Conservation (phyloP, 352 stramenopile species). For the Globisporangium lucens region DNA sequence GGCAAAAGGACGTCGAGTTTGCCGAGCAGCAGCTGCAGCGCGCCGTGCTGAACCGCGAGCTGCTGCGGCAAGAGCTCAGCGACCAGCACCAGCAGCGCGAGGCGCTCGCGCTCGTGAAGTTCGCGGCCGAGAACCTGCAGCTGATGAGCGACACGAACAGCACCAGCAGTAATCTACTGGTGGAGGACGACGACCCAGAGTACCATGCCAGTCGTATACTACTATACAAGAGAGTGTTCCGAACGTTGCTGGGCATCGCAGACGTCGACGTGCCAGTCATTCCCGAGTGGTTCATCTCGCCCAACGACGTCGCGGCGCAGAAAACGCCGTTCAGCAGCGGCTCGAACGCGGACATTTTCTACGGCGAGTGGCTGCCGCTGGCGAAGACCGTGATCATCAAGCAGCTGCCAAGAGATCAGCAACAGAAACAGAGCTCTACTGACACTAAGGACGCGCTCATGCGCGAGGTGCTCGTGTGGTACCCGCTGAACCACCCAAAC, state of each 20-base stretch:
- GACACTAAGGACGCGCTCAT: conserved; percentile 20
- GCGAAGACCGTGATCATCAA: conserved; percentile 35
- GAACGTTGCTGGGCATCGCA: conserved; percentile 3
- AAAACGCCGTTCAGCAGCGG: conserved; percentile 4
- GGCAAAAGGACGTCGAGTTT: conserved; percentile 37
- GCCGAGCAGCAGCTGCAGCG: conserved; percentile 45
- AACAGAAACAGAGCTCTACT: conserved; percentile 7
- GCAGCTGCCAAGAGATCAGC: conserved; percentile 13
- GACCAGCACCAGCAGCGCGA: conserved; percentile 17
- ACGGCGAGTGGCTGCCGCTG: conserved; percentile 25
- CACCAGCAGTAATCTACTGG: conserved; percentile 10
- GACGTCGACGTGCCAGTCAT: conserved; percentile 8
- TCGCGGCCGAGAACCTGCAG: conserved; percentile 39
- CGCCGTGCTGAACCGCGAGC: conserved; percentile 17
- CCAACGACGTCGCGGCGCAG: conserved; percentile 7
- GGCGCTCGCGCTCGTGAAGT: conserved; percentile 55
- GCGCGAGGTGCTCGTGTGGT: conserved; percentile 39
- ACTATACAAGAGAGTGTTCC: conserved; percentile 13
- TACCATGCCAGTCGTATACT: background rate
- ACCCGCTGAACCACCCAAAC: conserved; percentile 41
- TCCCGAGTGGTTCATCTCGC: conserved; percentile 14
- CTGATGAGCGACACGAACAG: conserved; percentile 7
- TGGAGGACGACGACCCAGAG: conserved; percentile 9
- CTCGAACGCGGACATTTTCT: conserved; percentile 3
- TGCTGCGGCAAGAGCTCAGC: conserved; percentile 24